These are phyloP conservation scores for Coemansia reversa DNA, from an alignment of 192 early-diverging fungal genomes.

Conservation along the genomic window DNA sequence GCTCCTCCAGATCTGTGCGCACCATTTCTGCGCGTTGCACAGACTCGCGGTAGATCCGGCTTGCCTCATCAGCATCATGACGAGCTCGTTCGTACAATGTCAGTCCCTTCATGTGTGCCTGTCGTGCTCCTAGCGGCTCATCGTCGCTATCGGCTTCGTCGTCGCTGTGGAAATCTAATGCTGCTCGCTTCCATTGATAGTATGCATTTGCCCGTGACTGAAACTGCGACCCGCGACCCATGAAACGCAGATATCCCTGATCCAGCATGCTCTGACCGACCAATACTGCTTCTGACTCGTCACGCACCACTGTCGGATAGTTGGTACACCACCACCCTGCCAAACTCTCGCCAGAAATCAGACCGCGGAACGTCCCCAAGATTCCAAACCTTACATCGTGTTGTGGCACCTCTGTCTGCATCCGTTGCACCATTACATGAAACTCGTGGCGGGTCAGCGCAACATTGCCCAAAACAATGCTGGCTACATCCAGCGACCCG, in stretches of 20 bases:
- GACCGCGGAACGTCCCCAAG: conserved; percentile 62
- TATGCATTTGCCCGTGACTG: conserved; percentile 58
- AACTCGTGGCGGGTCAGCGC: conserved; percentile 62
- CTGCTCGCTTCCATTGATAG: conserved; percentile 71
- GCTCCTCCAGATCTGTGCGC: conserved; percentile 68
- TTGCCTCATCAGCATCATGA: conserved; percentile 65
- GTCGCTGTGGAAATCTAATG: conserved; percentile 57
- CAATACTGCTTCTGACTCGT: conserved; percentile 60
- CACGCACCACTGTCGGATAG: conserved; percentile 58
- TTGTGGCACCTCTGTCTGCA: conserved; percentile 61
- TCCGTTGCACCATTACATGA: conserved; percentile 60
- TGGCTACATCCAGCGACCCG: conserved; percentile 46
- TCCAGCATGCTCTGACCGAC: conserved; percentile 70
- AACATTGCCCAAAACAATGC: conserved; percentile 58
- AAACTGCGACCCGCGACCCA: conserved; percentile 73
- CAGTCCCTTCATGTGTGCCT: conserved; percentile 23
- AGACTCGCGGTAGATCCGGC: conserved; percentile 62
- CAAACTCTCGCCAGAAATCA: conserved; percentile 67
- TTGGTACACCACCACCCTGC: conserved; percentile 72
- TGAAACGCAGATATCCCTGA: conserved; percentile 63
- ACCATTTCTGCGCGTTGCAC: conserved; percentile 66
- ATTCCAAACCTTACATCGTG: conserved; percentile 70
- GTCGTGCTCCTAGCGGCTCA: conserved; percentile 45
- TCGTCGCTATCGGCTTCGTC: conserved; percentile 52
- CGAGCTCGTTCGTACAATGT: conserved; percentile 56